Evolutionary conservation across 1,284 basidiomycete genomes (phyloP), one percentile per base, ranked within the genome.

Genomic region (Ceratobasidium sp.): DNA sequence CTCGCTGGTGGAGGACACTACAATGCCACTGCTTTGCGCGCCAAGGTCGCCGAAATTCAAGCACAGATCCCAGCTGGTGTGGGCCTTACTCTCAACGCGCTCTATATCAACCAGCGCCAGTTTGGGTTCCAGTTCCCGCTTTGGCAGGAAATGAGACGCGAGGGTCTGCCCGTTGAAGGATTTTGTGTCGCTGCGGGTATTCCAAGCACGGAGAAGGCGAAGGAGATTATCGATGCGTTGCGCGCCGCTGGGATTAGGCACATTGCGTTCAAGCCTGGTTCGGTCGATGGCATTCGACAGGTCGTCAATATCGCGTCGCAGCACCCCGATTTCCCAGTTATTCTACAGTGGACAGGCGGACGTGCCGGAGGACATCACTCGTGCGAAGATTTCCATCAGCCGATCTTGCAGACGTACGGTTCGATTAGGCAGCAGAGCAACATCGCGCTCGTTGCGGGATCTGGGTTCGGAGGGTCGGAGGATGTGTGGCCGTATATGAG

Each of bases 281-380:
- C 95, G 8, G 90, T 97, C 73, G 96, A 98, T 76, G 97, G 97
- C 76, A 97, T 99, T 77, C 91, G 96, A 57, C 96, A 98, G 82
- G 97, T 98, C 74, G 87, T 98, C 82, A 96, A 91, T 84, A 99
- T 99, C 78, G 97, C 98, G 30, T 88, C 93, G 54, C 87, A 95
- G 75, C 96, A 98, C 83, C 94, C 96, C 52, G 91, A 95, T 82
- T 99, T 94, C 87, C 96, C 97, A n/a, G 91, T 99, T 83, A 95
- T 99, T 82, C 85, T 98, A 76, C 97, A 98, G 81, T 98, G 97
- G 97, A 99, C 97, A 61, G 98, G 97, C 80, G 97, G 97, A 66
- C 95, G 97, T 78, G 98, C 97, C n/a, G 97, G 97, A 78, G 97
- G 97, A 74, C 97, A 99, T 79, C 97, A 98, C 84, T 96, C 94